Percentiles rank a stretch among this genome's conserved stretches.
phyloP scores from a whole-genome alignment of 805 yeast genomes.

The Candida cerambycidarum region DNA sequence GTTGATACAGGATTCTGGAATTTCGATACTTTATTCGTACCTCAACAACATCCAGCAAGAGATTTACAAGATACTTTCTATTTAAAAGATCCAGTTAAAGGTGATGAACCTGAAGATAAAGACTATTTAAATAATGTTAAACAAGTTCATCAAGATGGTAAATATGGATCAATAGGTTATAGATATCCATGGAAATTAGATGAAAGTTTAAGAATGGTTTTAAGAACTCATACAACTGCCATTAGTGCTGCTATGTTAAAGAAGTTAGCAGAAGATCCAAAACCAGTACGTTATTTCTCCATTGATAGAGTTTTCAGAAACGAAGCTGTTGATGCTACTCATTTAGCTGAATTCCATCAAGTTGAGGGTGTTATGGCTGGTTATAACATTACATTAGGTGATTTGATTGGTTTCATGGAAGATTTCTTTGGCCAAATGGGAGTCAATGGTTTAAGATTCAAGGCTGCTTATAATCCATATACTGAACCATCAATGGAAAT shows the following conservation, averaged over 20 bases:
- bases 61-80: constrained; percentile 98
- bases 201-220: constrained; percentile 86
- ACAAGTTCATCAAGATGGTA: constrained; percentile 85
- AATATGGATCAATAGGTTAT: constrained; percentile 94
- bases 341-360: constrained; percentile 98
- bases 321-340: constrained; percentile 99
- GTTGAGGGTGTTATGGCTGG: constrained; percentile 99
- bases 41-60: constrained; percentile 99
- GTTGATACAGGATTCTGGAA: constrained; percentile 99
- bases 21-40: constrained; percentile 93
- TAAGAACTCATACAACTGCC: constrained; percentile 98
- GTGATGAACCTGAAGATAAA: constrained; percentile 80
- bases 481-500: constrained; percentile 99
- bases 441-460: constrained; percentile 90
- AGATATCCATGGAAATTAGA: constrained; percentile 95
- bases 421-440: constrained; percentile 97
- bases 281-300: constrained; percentile 88
- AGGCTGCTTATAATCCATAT: constrained; percentile 98
- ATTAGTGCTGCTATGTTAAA: constrained; percentile 87
- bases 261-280: constrained; percentile 81
- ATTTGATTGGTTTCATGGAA: constrained; percentile 97
- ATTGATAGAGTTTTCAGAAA: constrained; percentile 98
- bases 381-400: constrained; percentile 91
- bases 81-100: constrained; percentile 85
- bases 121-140: constrained; percentile 75